Conservation (phyloP, 768 basidiomycete species). For the Naganishia vishniacii region DNA sequence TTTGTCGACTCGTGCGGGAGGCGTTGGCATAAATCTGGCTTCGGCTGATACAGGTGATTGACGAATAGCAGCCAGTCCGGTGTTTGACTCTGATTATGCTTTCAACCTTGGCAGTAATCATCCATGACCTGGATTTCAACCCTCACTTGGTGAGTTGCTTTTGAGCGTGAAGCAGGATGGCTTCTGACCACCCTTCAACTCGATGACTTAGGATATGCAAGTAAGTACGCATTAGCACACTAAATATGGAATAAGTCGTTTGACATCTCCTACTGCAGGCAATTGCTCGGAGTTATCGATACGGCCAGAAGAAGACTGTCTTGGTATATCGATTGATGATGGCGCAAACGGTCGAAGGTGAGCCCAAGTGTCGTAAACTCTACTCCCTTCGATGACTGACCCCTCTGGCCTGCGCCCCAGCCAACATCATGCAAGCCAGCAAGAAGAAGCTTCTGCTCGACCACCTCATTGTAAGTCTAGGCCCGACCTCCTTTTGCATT, state of each 20-base stretch:
- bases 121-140: slow-evolving; percentile 92
- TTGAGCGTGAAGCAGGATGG: background rate
- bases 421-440: slow-evolving; percentile 84
- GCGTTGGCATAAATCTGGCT: slow-evolving; percentile 74
- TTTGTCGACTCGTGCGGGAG: slow-evolving; percentile 86
- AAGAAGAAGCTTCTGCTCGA: slow-evolving; percentile 92
- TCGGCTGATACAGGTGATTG: slow-evolving; percentile 68
- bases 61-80: no score
- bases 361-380: no score
- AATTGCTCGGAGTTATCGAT: slow-evolving; percentile 88
- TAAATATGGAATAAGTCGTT: slow-evolving; percentile 4
- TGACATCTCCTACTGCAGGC: slow-evolving; percentile 56
- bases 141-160: slow-evolving; percentile 64
- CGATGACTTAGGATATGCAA: slow-evolving; percentile 63
- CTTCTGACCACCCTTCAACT: background rate
- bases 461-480: slow-evolving; percentile 69
- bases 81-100: no score
- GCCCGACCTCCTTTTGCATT: background rate
- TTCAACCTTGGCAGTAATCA: no score
- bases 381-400: background rate
- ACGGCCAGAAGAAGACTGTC: slow-evolving; percentile 89
- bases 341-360: slow-evolving; percentile 86
- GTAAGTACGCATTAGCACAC: slow-evolving; percentile 52
- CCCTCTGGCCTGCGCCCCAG: slow-evolving; percentile 50
- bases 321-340: slow-evolving; percentile 94